Conservation (phyloP, 2,329 filamentous ascomycete genomes). For the Zasmidium citrigriseum region DNA sequence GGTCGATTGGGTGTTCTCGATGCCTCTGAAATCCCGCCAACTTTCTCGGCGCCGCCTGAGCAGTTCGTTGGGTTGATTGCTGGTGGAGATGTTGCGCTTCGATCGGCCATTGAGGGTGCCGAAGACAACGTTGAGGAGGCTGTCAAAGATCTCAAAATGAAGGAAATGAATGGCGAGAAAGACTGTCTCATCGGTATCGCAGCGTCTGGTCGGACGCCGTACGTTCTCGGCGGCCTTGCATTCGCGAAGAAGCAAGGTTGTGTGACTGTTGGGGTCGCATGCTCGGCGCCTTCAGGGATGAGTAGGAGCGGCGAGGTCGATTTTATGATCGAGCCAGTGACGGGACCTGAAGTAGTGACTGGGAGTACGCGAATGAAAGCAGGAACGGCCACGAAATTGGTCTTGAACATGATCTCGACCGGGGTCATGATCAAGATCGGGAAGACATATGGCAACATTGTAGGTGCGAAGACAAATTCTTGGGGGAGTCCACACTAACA, state of each 20-base stretch:
- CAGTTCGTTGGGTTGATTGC: background rate
- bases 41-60: background rate
- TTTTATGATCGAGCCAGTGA: constrained; percentile 1
- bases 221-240: background rate
- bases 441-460: background rate
- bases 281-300: background rate
- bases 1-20: background rate
- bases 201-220: background rate
- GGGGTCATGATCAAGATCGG: background rate
- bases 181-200: background rate
- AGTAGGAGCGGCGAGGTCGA: background rate
- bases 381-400: constrained; percentile 1
- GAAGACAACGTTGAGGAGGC: background rate
- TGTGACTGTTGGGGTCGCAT: background rate
- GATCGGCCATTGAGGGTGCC: background rate
- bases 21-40: background rate
- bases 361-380: background rate
- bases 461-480: background rate
- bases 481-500: background rate
- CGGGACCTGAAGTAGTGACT: background rate
- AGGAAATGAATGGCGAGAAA: background rate
- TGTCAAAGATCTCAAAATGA: background rate
- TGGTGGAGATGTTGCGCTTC: background rate
- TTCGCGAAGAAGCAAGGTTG: background rate
- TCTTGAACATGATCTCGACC: background rate